Evolutionary conservation across 176 grass and related monocot genomes (phyloP), one percentile per base, ranked within the genome.

Genomic region (Stipa capillata): DNA sequence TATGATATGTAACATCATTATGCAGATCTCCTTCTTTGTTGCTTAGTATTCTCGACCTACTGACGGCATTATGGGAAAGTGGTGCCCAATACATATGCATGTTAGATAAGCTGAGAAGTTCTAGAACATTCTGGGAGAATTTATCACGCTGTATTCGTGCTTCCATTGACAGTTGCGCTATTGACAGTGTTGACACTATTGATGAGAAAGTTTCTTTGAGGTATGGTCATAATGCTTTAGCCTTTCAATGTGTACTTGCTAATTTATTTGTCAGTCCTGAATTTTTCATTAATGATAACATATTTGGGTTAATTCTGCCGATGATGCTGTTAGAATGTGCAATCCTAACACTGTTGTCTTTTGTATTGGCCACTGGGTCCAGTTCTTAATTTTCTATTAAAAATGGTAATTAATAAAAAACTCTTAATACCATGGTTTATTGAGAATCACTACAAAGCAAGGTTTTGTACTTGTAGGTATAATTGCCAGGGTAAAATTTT

Each of bases 21-120:
- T 82, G 40, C 77, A 93, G 89, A 62, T 73, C 67, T 69, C 87
- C 92, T 92, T 84, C 65, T 80, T 48, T 98, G 69, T 61, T 90
- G 56, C 76, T 84, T 34, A 81, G 87, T 87, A 72, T 94, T 82
- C 83, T 98, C 42, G 81, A 91, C 13, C 60, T 98, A 69, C 54
- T 98, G 41, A 90, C 83, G 89, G 87, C 92, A 73, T 80, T 98
- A 87, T 98, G 95, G 95, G 90, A 94, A 85, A 81, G 87, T 45
- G 83, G 92, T 79, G 75, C 79, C 25, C 92, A 90, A 51, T 94
- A 89, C 67, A 69, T 84, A 9, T 73, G 47, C 79, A 85, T 98
- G 66, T 67, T 98, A 76, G 77, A 92, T 78, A 90, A 87, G 66
- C 73, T 94, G 13, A 87, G 90, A 90, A 83, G 73, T 60, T 92